Percentiles rank a stretch among this genome's conserved stretches.
These are phyloP conservation scores for Mortierella sp. DNA, from an alignment of 371 early-diverging fungal genomes.

Conservation along the genomic window DNA sequence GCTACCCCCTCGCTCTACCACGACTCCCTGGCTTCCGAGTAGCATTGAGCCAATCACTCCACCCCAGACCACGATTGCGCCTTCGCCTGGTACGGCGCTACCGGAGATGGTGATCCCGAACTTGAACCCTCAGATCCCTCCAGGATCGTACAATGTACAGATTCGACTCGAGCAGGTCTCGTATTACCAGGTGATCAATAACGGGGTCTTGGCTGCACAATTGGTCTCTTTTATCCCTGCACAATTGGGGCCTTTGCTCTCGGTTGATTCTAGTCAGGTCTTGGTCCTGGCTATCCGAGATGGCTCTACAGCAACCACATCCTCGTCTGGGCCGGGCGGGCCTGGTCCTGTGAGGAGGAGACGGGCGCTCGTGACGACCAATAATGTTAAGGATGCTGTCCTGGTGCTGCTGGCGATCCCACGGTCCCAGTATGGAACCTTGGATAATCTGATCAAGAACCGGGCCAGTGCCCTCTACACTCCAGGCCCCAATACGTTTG, in stretches of 20 bases:
- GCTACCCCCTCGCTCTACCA: neutral
- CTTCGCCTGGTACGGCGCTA: neutral
- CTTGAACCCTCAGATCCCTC: slow-evolving; percentile 6
- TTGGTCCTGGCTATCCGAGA: slow-evolving; percentile 13
- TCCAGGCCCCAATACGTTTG: slow-evolving; percentile 3
- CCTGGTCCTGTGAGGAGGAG: too few species aligned
- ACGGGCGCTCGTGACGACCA: neutral
- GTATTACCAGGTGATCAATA: slow-evolving; percentile 14
- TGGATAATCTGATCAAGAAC: neutral
- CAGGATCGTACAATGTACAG: slow-evolving; percentile 3
- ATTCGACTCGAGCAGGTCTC: slow-evolving; percentile 9
- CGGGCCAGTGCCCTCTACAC: neutral
- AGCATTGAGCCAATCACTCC: slow-evolving; percentile 10
- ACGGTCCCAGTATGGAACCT: neutral
- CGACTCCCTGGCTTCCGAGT: slow-evolving; percentile 9
- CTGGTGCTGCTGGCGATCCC: neutral
- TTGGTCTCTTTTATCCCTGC: slow-evolving; percentile 11
- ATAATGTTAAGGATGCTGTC: slow-evolving; percentile 2
- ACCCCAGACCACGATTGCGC: neutral
- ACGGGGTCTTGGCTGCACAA: slow-evolving; percentile 13
- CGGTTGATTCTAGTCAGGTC: neutral
- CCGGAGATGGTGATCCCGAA: slow-evolving; percentile 12
- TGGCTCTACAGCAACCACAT: neutral
- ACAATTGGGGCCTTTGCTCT: neutral
- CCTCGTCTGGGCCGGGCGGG: neutral